phyloP scores from a whole-genome alignment of 2,329 filamentous ascomycete species.

The Teratosphaeria viscida region DNA sequence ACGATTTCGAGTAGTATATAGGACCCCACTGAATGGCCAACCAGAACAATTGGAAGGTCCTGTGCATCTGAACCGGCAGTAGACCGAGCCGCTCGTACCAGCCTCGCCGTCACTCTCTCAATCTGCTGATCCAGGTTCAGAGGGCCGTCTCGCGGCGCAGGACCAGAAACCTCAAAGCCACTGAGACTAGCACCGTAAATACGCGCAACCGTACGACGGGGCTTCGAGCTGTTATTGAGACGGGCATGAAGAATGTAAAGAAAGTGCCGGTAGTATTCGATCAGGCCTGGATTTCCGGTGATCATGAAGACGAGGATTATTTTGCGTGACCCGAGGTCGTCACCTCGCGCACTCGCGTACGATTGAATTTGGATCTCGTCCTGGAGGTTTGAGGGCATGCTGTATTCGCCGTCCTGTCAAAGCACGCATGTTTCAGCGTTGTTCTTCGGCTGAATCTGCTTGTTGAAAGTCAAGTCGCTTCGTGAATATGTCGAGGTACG shows the following conservation, averaged over 20 bases:
- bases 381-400: neutral
- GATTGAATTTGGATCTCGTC: neutral
- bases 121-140: conserved; percentile 43
- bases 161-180: conserved; percentile 31
- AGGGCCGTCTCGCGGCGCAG: conserved; percentile 11
- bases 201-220: conserved; percentile 10
- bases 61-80: conserved; percentile 16
- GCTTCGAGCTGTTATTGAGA: neutral
- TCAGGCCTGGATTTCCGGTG: conserved; percentile 65
- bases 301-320: conserved; percentile 56
- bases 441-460: neutral
- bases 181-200: conserved; percentile 32
- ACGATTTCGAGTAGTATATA: conserved; percentile 35
- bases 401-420: neutral
- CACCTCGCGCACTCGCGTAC: too few relatives aligned
- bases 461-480: neutral
- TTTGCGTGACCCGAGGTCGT: neutral
- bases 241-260: conserved; percentile 43
- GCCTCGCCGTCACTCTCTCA: conserved; percentile 8
- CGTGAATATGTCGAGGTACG: too few relatives aligned
- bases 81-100: neutral
- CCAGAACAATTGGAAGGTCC: conserved; percentile 24
- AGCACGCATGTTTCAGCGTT: neutral
- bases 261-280: conserved; percentile 63
- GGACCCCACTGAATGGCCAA: conserved; percentile 39